Evolutionary conservation across 192 early-diverging fungal genomes (phyloP).

Genomic region (Backusella liffmaniae): DNA sequence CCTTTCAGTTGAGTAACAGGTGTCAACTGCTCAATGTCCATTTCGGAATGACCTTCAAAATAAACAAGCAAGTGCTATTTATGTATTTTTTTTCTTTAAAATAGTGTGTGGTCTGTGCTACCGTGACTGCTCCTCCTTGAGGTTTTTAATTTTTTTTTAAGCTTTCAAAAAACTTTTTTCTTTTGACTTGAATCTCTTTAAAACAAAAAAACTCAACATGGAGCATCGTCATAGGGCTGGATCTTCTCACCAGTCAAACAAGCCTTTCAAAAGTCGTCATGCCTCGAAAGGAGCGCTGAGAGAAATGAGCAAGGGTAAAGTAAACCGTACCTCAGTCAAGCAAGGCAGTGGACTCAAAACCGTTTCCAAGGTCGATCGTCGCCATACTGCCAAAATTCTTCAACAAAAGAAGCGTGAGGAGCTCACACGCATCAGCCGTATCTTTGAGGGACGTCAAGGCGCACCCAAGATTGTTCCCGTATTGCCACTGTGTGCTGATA

Average conservation of each 20-base stretch:
- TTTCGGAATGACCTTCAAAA: background rate
- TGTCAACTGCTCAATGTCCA: background rate
- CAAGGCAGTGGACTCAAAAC: slow-evolving; percentile 42
- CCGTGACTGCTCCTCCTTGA: background rate
- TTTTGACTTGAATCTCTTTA: background rate
- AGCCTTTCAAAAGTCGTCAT: slow-evolving; percentile 95
- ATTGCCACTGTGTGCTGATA: slow-evolving; percentile 85
- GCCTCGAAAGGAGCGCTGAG: slow-evolving; percentile 78
- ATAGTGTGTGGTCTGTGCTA: background rate
- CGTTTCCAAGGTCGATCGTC: slow-evolving; percentile 70
- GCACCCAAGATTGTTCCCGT: slow-evolving; percentile 91
- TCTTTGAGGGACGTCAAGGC: slow-evolving; percentile 81
- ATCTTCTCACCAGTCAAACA: slow-evolving; percentile 89
- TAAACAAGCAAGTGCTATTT: background rate
- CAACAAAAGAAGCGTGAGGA: slow-evolving; percentile 85
- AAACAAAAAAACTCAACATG: background rate
- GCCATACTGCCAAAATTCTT: slow-evolving; percentile 72
- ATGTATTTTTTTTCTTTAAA: background rate
- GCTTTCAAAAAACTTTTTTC: slow-evolving; percentile 1
- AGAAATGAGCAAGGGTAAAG: slow-evolving; percentile 80
- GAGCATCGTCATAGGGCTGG: slow-evolving; percentile 67
- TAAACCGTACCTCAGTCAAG: slow-evolving; percentile 61
- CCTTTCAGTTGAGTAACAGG: slow-evolving; percentile 20
- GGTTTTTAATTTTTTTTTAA: slow-evolving; percentile 10
- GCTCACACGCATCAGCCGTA: slow-evolving; percentile 63